Percentiles rank a stretch among this genome's conserved stretches.
Evolutionary conservation across 495 filamentous ascomycete species (phyloP).

Genomic region (Penicillium chermesinum): DNA sequence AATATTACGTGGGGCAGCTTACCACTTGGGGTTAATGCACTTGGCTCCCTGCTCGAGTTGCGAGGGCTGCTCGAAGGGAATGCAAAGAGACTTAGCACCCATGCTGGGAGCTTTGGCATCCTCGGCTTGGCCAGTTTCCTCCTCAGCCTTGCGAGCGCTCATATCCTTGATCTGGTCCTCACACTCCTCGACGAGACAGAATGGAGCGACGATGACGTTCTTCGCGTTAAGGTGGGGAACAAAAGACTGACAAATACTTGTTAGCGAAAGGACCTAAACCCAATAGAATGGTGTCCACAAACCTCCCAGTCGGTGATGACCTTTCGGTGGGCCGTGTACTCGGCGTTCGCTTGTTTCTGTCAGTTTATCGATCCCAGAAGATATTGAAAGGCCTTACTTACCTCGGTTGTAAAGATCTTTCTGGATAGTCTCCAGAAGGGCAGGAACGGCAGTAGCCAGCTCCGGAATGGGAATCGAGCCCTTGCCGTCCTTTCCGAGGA

Average conservation of each 20-base stretch:
- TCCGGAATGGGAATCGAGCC: conserved; percentile 66
- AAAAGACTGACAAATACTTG: conserved; percentile 64
- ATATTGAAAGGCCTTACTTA: not conserved
- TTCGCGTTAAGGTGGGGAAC: conserved; percentile 85
- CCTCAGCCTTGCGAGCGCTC: conserved; percentile 66
- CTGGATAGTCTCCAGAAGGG: conserved; percentile 84
- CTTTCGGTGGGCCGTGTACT: conserved; percentile 73
- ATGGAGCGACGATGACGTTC: conserved; percentile 84
- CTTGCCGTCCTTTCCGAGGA: conserved; percentile 62
- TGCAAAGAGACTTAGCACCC: conserved; percentile 96
- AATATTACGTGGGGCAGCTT: conserved; percentile 6
- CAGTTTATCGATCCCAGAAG: not conserved
- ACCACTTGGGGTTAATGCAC: conserved; percentile 84
- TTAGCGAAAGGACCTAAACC: no score
- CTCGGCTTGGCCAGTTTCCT: conserved; percentile 61
- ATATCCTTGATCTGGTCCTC: conserved; percentile 92
- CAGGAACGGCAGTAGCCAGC: conserved; percentile 64
- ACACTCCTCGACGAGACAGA: conserved; percentile 75
- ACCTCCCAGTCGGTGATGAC: conserved; percentile 82
- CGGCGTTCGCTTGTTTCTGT: conserved; percentile 51
- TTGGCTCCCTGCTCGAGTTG: conserved; percentile 75
- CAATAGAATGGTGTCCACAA: not conserved
- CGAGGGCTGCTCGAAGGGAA: conserved; percentile 93
- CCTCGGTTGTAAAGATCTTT: conserved; percentile 69
- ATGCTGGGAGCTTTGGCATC: conserved; percentile 82